Evolutionary conservation across 1,284 basidiomycete species (phyloP), one percentile per base, ranked within the genome.

Genomic region (Ustilago crameri): DNA sequence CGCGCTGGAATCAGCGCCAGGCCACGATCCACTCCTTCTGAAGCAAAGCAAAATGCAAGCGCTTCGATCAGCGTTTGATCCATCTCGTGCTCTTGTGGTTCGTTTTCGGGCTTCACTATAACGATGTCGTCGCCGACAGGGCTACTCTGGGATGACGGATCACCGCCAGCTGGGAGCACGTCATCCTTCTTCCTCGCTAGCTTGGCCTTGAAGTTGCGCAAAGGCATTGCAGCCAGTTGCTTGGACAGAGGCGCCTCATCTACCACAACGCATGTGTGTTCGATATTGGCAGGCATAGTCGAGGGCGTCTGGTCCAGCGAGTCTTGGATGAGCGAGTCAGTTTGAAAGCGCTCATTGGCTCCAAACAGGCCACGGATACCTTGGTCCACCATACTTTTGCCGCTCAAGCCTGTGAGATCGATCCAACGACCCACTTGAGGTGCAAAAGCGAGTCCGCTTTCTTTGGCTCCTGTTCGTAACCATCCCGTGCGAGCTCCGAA

Each of bases 401-500:
- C 67, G 50, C 72, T 80, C 32, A 82, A 37, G 0, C 81, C 81
- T 3, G 79, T 82, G 27, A 79, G 55, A 42, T 82, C 81, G 47
- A 82, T 72, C 78, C 80, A 82, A 5, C 61, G 57, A n/a, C 79
- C 80, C n/a, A 64, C 54, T 43, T 68, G 61, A 26, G 56, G 58
- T n/a, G 59, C 66, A 43, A 62, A 67, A 5, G 47, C 38, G 24
- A 62, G 49, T 15, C 48, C 56, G 26, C 55, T 56, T 38, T 75
- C 76, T 50, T 66, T 70, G 32, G 69, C 65, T 26, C 78, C 79
- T 2, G 77, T 76, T 2, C 81, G 69, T 40, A 82, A 52, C 81
- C 81, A 83, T 23, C 81, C 81, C 1, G 81, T 83, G 7, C 79
- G 68, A 5, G 79, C 78, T 26, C 74, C 79, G 32, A 83, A 64